phyloP scores from a whole-genome alignment of 1,284 basidiomycete species.

The Ustilago curta region DNA sequence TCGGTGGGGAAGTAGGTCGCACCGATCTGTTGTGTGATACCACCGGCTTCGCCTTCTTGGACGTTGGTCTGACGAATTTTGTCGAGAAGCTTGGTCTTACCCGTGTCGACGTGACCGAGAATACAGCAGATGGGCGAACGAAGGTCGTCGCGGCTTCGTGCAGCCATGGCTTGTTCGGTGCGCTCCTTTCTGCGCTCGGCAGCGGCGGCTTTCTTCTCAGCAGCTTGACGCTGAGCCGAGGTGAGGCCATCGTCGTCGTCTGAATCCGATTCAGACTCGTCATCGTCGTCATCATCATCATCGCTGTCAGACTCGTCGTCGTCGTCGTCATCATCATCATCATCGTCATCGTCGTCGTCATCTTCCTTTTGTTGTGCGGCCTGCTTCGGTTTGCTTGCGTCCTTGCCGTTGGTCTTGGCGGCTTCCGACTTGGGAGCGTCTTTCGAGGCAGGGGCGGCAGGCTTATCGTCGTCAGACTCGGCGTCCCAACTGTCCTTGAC shows the following conservation, averaged over 20 bases:
- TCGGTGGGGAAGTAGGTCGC: constrained; percentile 99
- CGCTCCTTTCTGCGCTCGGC: constrained; percentile 83
- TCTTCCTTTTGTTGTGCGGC: constrained; percentile 16
- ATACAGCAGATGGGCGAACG: constrained; percentile 99
- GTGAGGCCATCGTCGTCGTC: constrained; percentile 69
- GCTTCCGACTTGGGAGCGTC: constrained; percentile 30
- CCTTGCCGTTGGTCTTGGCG: constrained; percentile 25
- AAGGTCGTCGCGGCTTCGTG: constrained; percentile 87
- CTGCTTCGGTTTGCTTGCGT: constrained; percentile 21
- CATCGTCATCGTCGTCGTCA: constrained; percentile 28
- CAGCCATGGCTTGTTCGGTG: constrained; percentile 86
- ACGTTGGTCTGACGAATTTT: constrained; percentile 99
- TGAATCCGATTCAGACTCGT: constrained; percentile 72
- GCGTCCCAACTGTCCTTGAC: constrained; percentile 70
- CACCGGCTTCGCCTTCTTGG: constrained; percentile 98
- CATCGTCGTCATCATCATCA: constrained; percentile 54
- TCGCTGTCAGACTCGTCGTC: constrained; percentile 74
- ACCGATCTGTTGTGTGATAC: constrained; percentile 99
- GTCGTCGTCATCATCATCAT: constrained; percentile 65
- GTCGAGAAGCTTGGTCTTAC: constrained; percentile 97
- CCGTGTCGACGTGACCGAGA: constrained; percentile 98
- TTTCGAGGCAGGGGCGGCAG: constrained; percentile 20
- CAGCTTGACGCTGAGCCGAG: constrained; percentile 74
- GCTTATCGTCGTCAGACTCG: constrained; percentile 75
- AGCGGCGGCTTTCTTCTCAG: constrained; percentile 84